Evolutionary conservation across 75 land plant species (phyloP).

Genomic region (Adiantum capillusveneris): DNA sequence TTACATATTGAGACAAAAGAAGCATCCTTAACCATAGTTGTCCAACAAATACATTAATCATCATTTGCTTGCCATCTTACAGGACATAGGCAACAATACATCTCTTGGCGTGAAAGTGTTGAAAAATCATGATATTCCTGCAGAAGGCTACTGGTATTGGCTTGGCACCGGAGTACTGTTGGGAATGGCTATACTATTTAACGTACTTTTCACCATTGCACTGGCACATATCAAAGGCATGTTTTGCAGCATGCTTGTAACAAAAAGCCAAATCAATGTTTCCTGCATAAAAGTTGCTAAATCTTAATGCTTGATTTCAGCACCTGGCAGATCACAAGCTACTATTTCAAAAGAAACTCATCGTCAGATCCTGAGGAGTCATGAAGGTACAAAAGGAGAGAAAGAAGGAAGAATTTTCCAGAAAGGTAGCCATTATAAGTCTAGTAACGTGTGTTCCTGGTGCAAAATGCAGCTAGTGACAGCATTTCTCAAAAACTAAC

Average conservation of each 20-base stretch:
- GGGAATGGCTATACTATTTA: slow-evolving; percentile 63
- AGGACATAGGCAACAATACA: slow-evolving; percentile 32
- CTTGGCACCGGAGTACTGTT: slow-evolving; percentile 60
- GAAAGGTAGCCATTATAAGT: too few relatives aligned
- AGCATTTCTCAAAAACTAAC: too few relatives aligned
- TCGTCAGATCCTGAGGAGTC: slow-evolving; percentile 15
- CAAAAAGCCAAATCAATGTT: not conserved
- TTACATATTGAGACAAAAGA: too few relatives aligned
- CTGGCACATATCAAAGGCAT: slow-evolving; percentile 69
- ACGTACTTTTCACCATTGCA: slow-evolving; percentile 63
- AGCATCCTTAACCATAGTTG: too few relatives aligned
- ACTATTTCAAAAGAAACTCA: slow-evolving; percentile 36
- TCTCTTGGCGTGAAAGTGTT: slow-evolving; percentile 47
- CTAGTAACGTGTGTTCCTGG: too few relatives aligned
- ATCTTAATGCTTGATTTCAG: slow-evolving; percentile 18
- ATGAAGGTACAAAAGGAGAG: too few relatives aligned
- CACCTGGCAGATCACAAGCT: slow-evolving; percentile 48
- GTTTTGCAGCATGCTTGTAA: slow-evolving; percentile 8
- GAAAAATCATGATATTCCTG: slow-evolving; percentile 26
- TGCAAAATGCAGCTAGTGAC: too few relatives aligned
- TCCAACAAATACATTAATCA: too few relatives aligned
- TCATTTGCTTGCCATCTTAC: slow-evolving; percentile 3
- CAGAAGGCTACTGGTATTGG: slow-evolving; percentile 65
- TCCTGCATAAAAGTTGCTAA: not conserved
- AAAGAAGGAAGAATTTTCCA: too few relatives aligned